These are phyloP conservation scores for Phytophthora ohioensis DNA, from an alignment of 352 stramenopile genomes.

Conservation along the genomic window DNA sequence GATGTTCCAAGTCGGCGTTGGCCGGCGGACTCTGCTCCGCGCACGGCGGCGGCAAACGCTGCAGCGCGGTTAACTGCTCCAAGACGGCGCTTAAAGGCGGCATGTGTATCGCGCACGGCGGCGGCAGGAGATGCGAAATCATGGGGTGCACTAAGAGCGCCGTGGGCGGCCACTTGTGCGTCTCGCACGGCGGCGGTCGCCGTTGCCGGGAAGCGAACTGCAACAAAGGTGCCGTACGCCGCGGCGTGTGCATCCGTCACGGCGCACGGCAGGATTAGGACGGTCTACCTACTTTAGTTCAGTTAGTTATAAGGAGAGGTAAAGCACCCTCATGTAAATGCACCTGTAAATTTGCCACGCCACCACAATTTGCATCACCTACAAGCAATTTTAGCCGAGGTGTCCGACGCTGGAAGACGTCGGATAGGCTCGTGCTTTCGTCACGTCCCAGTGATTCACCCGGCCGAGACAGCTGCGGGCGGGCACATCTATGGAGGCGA, in stretches of 20 bases:
- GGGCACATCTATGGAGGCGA: conserved; percentile 20
- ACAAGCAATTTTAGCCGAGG: not conserved
- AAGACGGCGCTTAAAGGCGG: conserved; percentile 79
- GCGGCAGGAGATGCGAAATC: conserved; percentile 64
- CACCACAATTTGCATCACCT: not conserved
- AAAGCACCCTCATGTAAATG: conserved; percentile 38
- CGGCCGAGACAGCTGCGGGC: not conserved
- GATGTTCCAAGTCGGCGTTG: conserved; percentile 72
- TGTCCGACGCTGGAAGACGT: conserved; percentile 4
- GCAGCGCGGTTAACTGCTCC: conserved; percentile 51
- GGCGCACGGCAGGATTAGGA: conserved; percentile 44
- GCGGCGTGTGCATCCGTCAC: conserved; percentile 81
- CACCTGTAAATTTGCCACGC: conserved; percentile 16
- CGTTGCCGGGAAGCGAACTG: conserved; percentile 66
- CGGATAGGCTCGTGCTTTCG: conserved; percentile 1
- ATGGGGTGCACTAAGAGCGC: conserved; percentile 63
- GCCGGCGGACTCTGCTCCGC: conserved; percentile 72
- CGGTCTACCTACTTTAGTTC: not conserved
- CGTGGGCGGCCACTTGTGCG: conserved; percentile 65
- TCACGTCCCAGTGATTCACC: conserved; percentile 2
- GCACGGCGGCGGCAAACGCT: conserved; percentile 75
- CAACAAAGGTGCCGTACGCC: conserved; percentile 74
- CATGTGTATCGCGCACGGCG: conserved; percentile 70
- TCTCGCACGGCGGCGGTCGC: conserved; percentile 69
- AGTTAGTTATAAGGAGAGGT: conserved; percentile 36